These are phyloP conservation scores for Cercospora sp. DNA, from an alignment of 2,329 filamentous ascomycete species.

Conservation along the genomic window DNA sequence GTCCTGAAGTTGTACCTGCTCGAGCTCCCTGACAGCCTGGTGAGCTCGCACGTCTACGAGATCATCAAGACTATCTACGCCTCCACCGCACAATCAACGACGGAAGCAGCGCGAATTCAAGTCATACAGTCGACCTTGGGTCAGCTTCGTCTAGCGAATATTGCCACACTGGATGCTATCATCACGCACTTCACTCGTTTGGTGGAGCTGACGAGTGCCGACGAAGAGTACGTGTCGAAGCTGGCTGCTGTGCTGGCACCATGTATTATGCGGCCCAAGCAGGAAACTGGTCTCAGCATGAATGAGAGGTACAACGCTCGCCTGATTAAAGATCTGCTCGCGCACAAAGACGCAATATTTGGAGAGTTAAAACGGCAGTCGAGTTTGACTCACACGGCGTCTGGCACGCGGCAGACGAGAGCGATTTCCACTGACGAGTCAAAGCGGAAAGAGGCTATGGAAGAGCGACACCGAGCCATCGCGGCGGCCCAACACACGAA, in stretches of 20 bases:
- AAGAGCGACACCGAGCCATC: slow-evolving; percentile 83
- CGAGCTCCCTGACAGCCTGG: slow-evolving; percentile 95
- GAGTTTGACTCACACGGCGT: slow-evolving; percentile 65
- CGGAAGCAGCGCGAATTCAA: slow-evolving; percentile 76
- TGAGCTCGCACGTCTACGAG: slow-evolving; percentile 97
- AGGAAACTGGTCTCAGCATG: slow-evolving; percentile 87
- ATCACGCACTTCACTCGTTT: slow-evolving; percentile 97
- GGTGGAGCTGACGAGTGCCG: slow-evolving; percentile 93
- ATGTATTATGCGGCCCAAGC: slow-evolving; percentile 82
- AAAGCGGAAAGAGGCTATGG: slow-evolving; percentile 89
- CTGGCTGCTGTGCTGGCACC: slow-evolving; percentile 76
- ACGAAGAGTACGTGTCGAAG: slow-evolving; percentile 76
- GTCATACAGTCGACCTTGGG: slow-evolving; percentile 95
- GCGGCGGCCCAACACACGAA: slow-evolving; percentile 47
- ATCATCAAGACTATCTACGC: slow-evolving; percentile 97
- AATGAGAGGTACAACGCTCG: slow-evolving; percentile 92
- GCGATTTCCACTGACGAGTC: slow-evolving; percentile 95
- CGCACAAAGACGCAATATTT: slow-evolving; percentile 93
- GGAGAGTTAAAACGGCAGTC: slow-evolving; percentile 91
- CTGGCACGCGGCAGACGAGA: slow-evolving; percentile 61
- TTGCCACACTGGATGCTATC: slow-evolving; percentile 95
- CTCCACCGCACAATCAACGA: slow-evolving; percentile 72
- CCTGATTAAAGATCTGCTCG: slow-evolving; percentile 85
- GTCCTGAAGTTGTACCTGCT: slow-evolving; percentile 91
- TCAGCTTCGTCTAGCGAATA: slow-evolving; percentile 92